Base-by-base conservation (phyloP, 768 basidiomycete species). In the Tephrocybe sp. region DNA sequence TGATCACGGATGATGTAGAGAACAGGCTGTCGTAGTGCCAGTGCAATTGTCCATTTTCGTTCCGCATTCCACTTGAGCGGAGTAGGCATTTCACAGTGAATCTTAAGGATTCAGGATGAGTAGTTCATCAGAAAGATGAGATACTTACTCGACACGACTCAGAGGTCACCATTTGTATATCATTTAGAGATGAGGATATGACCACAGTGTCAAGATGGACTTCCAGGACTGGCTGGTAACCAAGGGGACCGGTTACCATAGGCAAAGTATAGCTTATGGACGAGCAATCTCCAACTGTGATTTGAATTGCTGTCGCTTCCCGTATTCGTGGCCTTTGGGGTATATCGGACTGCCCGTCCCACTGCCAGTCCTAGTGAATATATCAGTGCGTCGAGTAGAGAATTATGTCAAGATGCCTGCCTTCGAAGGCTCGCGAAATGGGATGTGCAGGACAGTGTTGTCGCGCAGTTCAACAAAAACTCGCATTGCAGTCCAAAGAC, bases 361-460 rank as follows among this genome's bases (percentile, higher is more conserved):
- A 98, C 64, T 86, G 83, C 96, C 96, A 98, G 65, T 98, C 89
- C 87, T 92, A 34, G 52, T 57, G 19, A 34, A 25, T 2, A 39
- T 13, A 27, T n/a, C n/a, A n/a, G n/a, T n/a, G n/a, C n/a, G n/a
- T n/a, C n/a, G n/a, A n/a, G n/a, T n/a, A n/a, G n/a, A n/a, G n/a
- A n/a, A n/a, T n/a, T n/a, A n/a, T n/a, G n/a, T n/a, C n/a, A 48
- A 9, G 5, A 8, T 13, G 48, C 37, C 47, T 54, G 85, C 89
- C 77, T 98, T 98, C 0, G 93, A 97, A 1, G 84, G 67, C 67
- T 98, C 96, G 9, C 93, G 82, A 49, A 95, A 95, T 2, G 96
- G 96, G n/a, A 97, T 72, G 34, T 89, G 79, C 9, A 98, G 61
- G 0, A 79, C 83, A 0, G 91, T 89, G 21, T 85, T 79, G 42